Evolutionary conservation across 257 asterid genomes (phyloP).

Genomic region (Leptodermis oblonga): DNA sequence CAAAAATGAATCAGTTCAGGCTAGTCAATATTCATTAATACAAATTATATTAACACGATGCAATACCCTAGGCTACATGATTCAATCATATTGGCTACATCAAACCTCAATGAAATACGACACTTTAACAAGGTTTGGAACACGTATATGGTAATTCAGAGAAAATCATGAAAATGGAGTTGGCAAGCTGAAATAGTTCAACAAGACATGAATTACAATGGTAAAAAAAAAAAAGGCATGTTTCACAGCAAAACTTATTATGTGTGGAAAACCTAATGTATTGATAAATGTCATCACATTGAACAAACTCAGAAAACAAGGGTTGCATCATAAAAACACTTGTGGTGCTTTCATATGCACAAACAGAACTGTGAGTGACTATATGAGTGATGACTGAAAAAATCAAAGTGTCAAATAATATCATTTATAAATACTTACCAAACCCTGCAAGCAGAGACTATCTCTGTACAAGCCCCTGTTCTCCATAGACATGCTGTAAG

Average conservation of each 20-base stretch:
- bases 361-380: not conserved
- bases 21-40: not conserved
- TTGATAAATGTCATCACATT: too few species aligned
- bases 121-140: too few species aligned
- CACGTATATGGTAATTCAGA: too few species aligned
- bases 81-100: too few species aligned
- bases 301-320: too few species aligned
- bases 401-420: not conserved
- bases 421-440: constrained; percentile 21
- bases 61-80: not conserved
- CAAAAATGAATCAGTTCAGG: constrained; percentile 1
- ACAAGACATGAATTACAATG: not conserved
- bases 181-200: not conserved
- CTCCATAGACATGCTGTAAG: too few species aligned
- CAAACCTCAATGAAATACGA: too few species aligned
- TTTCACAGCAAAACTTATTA: not conserved
- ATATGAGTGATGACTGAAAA: not conserved
- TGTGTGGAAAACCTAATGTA: not conserved
- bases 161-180: not conserved
- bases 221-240: not conserved
- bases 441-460: constrained; percentile 15
- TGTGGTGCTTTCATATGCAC: not conserved
- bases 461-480: constrained; percentile 22
- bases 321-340: too few species aligned
- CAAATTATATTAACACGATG: not conserved